These are phyloP conservation scores for Phytophthora idaei DNA, from an alignment of 352 stramenopile genomes.

Conservation along the genomic window DNA sequence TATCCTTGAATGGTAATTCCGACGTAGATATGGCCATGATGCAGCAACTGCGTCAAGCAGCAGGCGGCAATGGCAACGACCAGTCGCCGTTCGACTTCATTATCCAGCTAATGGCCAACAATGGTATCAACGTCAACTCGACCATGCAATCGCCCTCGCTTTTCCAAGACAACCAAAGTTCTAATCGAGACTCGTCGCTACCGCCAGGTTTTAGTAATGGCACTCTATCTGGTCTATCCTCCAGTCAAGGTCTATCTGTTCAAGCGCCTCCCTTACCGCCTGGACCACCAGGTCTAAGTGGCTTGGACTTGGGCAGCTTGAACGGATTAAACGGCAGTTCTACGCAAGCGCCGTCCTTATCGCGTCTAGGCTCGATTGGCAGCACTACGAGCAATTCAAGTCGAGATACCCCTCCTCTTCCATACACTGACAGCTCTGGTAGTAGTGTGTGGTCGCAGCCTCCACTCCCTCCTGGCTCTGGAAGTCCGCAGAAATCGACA, in stretches of 20 bases:
- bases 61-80: conserved; percentile 8
- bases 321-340: conserved; percentile 25
- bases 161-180: conserved; percentile 23
- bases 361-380: conserved; percentile 36
- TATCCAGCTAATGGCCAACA: conserved; percentile 38
- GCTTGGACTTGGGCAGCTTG: conserved; percentile 32
- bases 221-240: conserved; percentile 22
- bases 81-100: conserved; percentile 37
- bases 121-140: conserved; percentile 30
- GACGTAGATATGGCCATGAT: conserved; percentile 28
- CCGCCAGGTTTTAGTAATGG: conserved; percentile 28
- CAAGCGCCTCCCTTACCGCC: conserved; percentile 22
- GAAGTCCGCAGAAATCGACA: conserved; percentile 26
- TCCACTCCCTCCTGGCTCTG: conserved; percentile 19
- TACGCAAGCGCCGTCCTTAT: conserved; percentile 31
- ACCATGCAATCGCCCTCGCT: conserved; percentile 9
- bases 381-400: conserved; percentile 33
- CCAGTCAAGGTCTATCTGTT: conserved; percentile 20
- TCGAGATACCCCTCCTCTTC: conserved; percentile 24
- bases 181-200: conserved; percentile 22
- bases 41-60: conserved; percentile 30
- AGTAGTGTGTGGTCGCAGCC: conserved; percentile 31
- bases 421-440: conserved; percentile 32
- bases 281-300: conserved; percentile 12
- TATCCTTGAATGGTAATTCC: conserved; percentile 26